Evolutionary conservation across 202 grass and related monocot genomes (phyloP).

Genomic region (Panicum hallii): DNA sequence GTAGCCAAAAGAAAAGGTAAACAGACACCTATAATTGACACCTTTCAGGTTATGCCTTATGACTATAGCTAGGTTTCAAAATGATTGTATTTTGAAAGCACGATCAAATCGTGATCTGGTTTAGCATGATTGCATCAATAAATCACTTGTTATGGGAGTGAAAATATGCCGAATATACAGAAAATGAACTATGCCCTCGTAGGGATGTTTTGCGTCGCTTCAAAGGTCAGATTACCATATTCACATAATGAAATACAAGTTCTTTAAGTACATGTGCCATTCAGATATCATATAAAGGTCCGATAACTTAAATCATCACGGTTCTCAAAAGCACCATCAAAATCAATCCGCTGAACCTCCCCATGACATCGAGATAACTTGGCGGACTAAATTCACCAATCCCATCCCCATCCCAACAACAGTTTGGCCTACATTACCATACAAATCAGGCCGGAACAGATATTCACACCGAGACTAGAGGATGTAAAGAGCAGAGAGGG

Average conservation of each 20-base stretch:
- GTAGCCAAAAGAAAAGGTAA: background rate
- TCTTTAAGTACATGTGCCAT: background rate
- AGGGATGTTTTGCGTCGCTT: background rate
- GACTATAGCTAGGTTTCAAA: background rate
- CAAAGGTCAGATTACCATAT: background rate
- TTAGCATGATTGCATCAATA: background rate
- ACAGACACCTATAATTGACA: background rate
- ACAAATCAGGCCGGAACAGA: background rate
- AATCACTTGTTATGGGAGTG: background rate
- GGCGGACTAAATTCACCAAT: background rate
- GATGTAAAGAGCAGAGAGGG: background rate
- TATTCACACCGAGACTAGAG: background rate
- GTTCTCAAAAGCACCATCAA: background rate
- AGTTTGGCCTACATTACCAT: background rate
- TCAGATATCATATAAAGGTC: background rate
- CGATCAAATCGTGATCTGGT: background rate
- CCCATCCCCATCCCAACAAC: background rate
- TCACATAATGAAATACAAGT: background rate
- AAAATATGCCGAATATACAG: background rate
- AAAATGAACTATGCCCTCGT: background rate
- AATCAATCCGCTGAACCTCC: background rate
- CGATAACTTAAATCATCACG: constrained; percentile 1
- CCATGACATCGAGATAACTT: background rate
- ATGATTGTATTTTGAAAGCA: background rate
- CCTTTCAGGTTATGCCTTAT: background rate